phyloP scores from a whole-genome alignment of 2,329 filamentous ascomycete species.

The Talaromyces verruculosus region DNA sequence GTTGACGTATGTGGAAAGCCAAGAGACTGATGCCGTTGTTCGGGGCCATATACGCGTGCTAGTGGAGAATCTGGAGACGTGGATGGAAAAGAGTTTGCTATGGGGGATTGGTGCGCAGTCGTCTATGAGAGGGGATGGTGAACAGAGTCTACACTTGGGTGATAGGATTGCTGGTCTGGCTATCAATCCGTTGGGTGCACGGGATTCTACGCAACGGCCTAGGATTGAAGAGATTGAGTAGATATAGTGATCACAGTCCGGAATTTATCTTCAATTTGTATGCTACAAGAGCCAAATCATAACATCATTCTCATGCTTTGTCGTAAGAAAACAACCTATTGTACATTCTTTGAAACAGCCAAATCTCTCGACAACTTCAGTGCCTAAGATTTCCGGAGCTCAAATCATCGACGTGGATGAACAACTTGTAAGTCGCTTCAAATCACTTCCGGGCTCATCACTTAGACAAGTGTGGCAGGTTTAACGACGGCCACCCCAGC shows the following conservation, averaged over 20 bases:
- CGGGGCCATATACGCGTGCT: conserved; percentile 42
- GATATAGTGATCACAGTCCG: neutral
- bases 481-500: conserved; percentile 27
- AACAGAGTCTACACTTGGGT: conserved; percentile 34
- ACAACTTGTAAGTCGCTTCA: neutral
- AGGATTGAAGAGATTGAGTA: conserved; percentile 48
- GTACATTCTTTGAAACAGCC: neutral
- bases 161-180: conserved; percentile 41
- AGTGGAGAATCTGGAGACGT: conserved; percentile 45
- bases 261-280: conserved; percentile 20
- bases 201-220: conserved; percentile 26
- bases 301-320: no score
- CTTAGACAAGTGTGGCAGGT: neutral
- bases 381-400: neutral
- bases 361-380: no score
- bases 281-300: neutral
- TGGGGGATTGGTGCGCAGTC: conserved; percentile 37
- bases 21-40: conserved; percentile 41
- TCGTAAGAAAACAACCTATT: neutral
- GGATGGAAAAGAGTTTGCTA: conserved; percentile 45
- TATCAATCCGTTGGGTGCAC: conserved; percentile 36
- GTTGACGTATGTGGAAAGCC: conserved; percentile 39
- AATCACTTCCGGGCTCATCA: neutral
- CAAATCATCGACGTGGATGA: no score
- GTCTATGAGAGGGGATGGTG: neutral